Evolutionary conservation across 345 rosid genomes (phyloP), one percentile per base, ranked within the genome.

Genomic region (Lepidium aucheri): DNA sequence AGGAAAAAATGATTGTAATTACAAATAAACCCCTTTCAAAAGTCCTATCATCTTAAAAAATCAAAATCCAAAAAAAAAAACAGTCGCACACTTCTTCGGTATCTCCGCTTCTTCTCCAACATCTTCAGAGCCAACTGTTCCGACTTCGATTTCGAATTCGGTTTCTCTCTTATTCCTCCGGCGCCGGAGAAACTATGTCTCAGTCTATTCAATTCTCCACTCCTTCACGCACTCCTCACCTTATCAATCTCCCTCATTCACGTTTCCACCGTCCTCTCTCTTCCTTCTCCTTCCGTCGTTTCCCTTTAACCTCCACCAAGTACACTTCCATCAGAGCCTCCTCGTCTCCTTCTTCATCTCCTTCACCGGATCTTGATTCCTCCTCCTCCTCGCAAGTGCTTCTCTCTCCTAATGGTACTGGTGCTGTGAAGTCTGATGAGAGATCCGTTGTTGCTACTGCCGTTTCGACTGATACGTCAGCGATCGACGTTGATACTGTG

Each of bases 401-500:
- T 15, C 66, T 71, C 53, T 78, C 96, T 16, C 77, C 77, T 3
- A 94, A 90, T 52, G 96, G 95, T 65, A 56, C 67, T 36, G 69
- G 72, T 40, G 66, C 59, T 26, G 35, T 49, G 24, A 34, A 41
- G 36, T 8, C 69, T 4, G 75, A 74, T 5, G 77, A 67, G 59
- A 68, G 64, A 68, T 74, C 77, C 60, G 63, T 65, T 3, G 66
- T 50, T 0, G 76, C 46, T 32, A 51, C 65, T 0, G 57, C 75
- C 0, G 63, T 71, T 53, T 26, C 75, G 3, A 62, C 67, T 14
- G 77, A 58, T 34, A 41, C 72, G 10, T 55, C 70, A 0, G 82
- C 75, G 22, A 79, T 90, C 2, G 97, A 95, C 22, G 98, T 95
- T 43, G 99, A 95, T 53, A 56, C 95, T 0, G 98, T 95, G 33